phyloP scores from a whole-genome alignment of 1,284 basidiomycete genomes.

The Boletellus deceptivus region DNA sequence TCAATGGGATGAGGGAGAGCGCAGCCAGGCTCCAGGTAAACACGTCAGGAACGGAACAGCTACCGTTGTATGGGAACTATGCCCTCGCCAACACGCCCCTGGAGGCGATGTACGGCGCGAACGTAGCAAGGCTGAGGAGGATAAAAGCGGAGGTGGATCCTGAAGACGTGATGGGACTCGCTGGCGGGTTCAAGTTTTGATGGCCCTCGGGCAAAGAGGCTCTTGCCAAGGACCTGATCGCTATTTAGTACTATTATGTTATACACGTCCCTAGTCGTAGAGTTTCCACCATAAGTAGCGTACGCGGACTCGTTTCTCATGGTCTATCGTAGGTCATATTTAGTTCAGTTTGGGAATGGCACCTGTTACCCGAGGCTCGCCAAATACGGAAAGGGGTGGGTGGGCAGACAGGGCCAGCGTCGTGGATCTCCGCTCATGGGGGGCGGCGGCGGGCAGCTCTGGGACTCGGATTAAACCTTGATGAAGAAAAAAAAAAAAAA shows the following conservation, averaged over 20 bases:
- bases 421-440: slow-evolving; percentile 1
- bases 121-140: slow-evolving; percentile 38
- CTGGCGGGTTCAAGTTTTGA: slow-evolving; percentile 43
- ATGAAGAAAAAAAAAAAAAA: neutral
- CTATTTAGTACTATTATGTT: slow-evolving; percentile 6
- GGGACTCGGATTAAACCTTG: neutral
- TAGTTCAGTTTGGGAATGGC: neutral
- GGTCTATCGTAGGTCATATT: neutral
- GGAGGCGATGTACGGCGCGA: slow-evolving; percentile 48
- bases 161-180: slow-evolving; percentile 52
- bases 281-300: neutral
- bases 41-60: slow-evolving; percentile 38
- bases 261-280: neutral
- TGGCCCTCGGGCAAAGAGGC: neutral
- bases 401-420: neutral
- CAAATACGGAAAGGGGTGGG: neutral
- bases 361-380: neutral
- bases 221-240: slow-evolving; percentile 5
- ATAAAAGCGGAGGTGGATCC: slow-evolving; percentile 50
- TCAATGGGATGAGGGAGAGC: slow-evolving; percentile 40
- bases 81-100: slow-evolving; percentile 49
- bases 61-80: slow-evolving; percentile 51
- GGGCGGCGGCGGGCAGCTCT: neutral
- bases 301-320: neutral
- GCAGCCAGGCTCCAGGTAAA: slow-evolving; percentile 39